phyloP scores from a whole-genome alignment of 2,329 filamentous ascomycete genomes.

The Aspergillus pseudoglaucus region DNA sequence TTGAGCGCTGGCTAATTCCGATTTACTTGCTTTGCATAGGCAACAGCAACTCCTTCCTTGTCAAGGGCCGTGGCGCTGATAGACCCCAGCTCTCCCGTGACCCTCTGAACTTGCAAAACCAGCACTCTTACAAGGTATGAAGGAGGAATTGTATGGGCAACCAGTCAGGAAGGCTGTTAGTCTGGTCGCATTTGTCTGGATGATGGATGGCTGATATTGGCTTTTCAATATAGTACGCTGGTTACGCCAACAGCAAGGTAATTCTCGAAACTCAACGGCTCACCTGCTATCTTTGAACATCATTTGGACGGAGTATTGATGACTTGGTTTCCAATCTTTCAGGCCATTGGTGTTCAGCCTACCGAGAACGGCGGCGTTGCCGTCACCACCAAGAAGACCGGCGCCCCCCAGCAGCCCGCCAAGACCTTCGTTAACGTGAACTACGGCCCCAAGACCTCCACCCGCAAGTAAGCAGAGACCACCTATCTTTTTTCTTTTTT shows the following conservation, averaged over 20 bases:
- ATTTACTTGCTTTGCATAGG: conserved; percentile 47
- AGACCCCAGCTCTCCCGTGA: conserved; percentile 89
- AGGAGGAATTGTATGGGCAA: neutral
- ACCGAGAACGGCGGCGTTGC: conserved; percentile 72
- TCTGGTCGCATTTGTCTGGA: neutral
- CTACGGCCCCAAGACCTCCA: conserved; percentile 66
- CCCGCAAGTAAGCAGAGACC: conserved; percentile 62
- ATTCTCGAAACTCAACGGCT: conserved; percentile 8
- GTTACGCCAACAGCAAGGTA: conserved; percentile 93
- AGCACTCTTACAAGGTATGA: conserved; percentile 78
- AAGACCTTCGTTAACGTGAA: conserved; percentile 58
- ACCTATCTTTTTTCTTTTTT: neutral
- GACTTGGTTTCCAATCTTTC: conserved; percentile 9
- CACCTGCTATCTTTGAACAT: no score
- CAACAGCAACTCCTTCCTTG: conserved; percentile 81
- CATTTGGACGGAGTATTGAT: neutral
- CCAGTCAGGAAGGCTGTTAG: neutral
- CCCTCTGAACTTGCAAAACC: conserved; percentile 87
- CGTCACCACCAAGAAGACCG: conserved; percentile 78
- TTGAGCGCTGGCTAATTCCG: conserved; percentile 9
- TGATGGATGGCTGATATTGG: conserved; percentile 15
- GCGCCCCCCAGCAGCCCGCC: conserved; percentile 66
- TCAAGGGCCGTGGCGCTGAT: conserved; percentile 76
- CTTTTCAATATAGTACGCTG: conserved; percentile 61
- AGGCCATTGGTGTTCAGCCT: conserved; percentile 77